Evolutionary conservation across 495 filamentous ascomycete genomes (phyloP).

Genomic region (Filosporella fistucella): DNA sequence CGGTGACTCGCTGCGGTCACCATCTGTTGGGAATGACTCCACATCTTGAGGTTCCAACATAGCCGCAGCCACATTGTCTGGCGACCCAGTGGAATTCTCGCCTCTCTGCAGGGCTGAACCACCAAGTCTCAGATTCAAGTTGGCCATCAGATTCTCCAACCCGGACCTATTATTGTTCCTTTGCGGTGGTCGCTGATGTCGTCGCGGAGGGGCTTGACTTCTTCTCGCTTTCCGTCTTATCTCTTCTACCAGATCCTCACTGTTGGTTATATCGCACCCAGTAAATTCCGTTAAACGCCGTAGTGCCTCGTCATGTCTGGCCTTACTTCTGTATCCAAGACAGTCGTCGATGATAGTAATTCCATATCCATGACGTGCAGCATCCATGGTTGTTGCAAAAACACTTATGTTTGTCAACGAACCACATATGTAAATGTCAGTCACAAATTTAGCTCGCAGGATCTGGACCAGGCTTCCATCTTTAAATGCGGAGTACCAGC

Average conservation of each 20-base stretch:
- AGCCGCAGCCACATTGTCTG: conserved; percentile 4
- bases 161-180: background rate
- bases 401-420: conserved; percentile 85
- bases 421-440: conserved; percentile 88
- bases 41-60: conserved; percentile 8
- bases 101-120: background rate
- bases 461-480: conserved; percentile 64
- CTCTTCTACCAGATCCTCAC: conserved; percentile 47
- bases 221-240: conserved; percentile 12
- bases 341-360: conserved; percentile 88
- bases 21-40: conserved; percentile 7
- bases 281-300: conserved; percentile 71
- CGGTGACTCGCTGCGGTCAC: conserved; percentile 1
- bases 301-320: conserved; percentile 71
- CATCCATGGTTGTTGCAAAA: conserved; percentile 89
- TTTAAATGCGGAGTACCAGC: conserved; percentile 84
- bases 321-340: conserved; percentile 71
- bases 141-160: conserved; percentile 21
- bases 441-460: conserved; percentile 74
- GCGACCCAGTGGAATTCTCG: conserved; percentile 9
- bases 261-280: conserved; percentile 61
- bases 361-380: conserved; percentile 77
- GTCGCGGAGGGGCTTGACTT: conserved; percentile 2
- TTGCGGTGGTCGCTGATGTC: background rate
- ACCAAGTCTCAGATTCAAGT: conserved; percentile 11